Conservation (phyloP, 2,329 filamentous ascomycete genomes). For the Sporothrix pseudoabietina region DNA sequence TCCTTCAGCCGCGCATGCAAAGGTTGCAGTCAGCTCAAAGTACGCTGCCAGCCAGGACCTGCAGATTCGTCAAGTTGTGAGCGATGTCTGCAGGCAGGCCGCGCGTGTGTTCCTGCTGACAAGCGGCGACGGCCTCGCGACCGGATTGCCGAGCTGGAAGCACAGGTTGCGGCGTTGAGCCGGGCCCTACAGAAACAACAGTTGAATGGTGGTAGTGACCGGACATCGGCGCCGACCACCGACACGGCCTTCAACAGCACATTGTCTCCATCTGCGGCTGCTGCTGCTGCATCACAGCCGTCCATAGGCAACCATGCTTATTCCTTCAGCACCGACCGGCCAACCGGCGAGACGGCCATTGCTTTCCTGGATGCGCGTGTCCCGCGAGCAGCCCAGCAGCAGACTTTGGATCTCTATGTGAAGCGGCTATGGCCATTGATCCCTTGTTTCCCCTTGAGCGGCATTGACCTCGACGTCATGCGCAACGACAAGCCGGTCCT, state of each 20-base stretch:
- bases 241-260: background rate
- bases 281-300: background rate
- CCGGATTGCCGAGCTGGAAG: constrained; percentile 27
- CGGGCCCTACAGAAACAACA: constrained; percentile 10
- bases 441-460: background rate
- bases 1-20: constrained; percentile 26
- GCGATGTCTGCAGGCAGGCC: constrained; percentile 15
- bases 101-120: constrained; percentile 22
- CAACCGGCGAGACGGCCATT: constrained; percentile 8
- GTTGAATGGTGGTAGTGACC: background rate
- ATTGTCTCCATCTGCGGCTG: background rate
- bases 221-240: background rate
- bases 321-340: background rate
- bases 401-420: constrained; percentile 7
- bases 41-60: constrained; percentile 19
- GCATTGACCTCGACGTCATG: background rate
- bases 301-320: background rate
- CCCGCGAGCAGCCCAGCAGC: background rate
- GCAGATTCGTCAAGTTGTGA: constrained; percentile 8
- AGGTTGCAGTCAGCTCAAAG: constrained; percentile 26
- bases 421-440: constrained; percentile 3
- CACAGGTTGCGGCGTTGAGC: constrained; percentile 23
- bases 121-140: constrained; percentile 26
- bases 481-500: constrained; percentile 16
- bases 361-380: constrained; percentile 23